Base-by-base conservation (phyloP, 1,284 basidiomycete genomes). In the Pisolithus thermaeus region DNA sequence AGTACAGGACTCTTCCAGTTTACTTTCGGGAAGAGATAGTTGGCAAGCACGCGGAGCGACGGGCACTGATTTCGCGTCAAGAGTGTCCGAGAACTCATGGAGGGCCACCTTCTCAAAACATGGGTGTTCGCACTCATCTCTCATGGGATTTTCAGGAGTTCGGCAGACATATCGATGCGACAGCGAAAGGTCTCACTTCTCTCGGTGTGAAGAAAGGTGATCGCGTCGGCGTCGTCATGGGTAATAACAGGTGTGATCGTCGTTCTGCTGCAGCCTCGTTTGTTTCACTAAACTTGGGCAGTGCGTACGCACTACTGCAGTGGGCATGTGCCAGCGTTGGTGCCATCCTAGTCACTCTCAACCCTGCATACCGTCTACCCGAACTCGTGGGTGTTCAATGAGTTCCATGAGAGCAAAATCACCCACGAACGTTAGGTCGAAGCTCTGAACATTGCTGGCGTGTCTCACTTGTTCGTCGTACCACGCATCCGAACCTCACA, bases 291-390 rank as follows among this genome's bases (percentile, higher is more conserved):
- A 32, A n/a, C 4, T 27, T 37, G 22, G 18, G 40, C 55, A 91
- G 88, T 58, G 76, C 86, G 14, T 92, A 92, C 64, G 89, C 86
- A 1, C 75, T 80, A 67, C 67, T 92, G 32, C 90, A 92, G 61
- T 91, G 90, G 89, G 90, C 90, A 7, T 86, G 83, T 57, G 86
- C 89, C 25, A 80, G 80, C 50, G 77, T 91, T 45, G 90, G 90
- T 20, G 88, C 87, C 7, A 83, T 92, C 43, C 67, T 92, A 27
- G 87, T 89, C 11, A 91, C 89, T 3, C 73, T 92, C 43, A 92
- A 92, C 59, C 90, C 90, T 7, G 87, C 90, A 0, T 92, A 91
- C 63, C 79, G 83, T 27, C 64, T 83, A 3, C 73, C 78, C 39
- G 90, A 92, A 63, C 74, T 92, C 46, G 85, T 85, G 57, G 54